Base-by-base conservation (phyloP, 2,329 filamentous ascomycete genomes). In the Pseudocercospora musae region DNA sequence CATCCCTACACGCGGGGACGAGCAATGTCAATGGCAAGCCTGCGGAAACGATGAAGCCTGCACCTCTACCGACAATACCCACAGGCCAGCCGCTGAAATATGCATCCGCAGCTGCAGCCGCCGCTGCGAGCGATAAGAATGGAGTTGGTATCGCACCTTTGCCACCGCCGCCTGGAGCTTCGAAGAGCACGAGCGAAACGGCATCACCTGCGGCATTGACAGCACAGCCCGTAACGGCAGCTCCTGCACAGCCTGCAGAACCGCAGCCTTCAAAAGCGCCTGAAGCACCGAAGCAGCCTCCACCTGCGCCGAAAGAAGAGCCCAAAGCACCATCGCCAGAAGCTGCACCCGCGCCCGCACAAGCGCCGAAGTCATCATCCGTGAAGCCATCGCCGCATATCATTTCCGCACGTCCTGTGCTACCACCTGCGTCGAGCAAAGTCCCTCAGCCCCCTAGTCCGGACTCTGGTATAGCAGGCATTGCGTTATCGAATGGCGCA, bases 41-140 rank as follows among this genome's bases (percentile, higher is more conserved):
- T 61, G 82, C 82, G 58, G 82, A 82, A 48, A 80, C 83, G 58
- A 98, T 98, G 94, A 99, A 98, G 80, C 94, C 95, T 11, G 95
- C 95, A 18, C 88, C 92, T 18, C 79, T 93, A 70, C 95, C 95
- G 1, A 87, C 90, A 62, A 87, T 94, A 75, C 88, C 91, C 6
- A 90, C 92, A 3, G 92, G 92, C 53, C 94, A 98, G 76, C 91
- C 90, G 1, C 82, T 99, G 68, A 98, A 98, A 78, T 99, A 99
- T 75, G 95, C 95, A 49, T 98, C 95, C 40, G 95, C 95, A 0
- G 95, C 95, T 0, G 95, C 95, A 0, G 95, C 95, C 0, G 95
- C 94, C 0, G 94, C 95, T 0, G 92, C 93, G 50, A 92, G 87
- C 75, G 92, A 96, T 78, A 93, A 91, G 80, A 94, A 89, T 74